A percentile compares a stretch with the other conserved stretches of the same genome.
phyloP scores from a whole-genome alignment of 306 rosid species.

The Citrullus mucosospermus region DNA sequence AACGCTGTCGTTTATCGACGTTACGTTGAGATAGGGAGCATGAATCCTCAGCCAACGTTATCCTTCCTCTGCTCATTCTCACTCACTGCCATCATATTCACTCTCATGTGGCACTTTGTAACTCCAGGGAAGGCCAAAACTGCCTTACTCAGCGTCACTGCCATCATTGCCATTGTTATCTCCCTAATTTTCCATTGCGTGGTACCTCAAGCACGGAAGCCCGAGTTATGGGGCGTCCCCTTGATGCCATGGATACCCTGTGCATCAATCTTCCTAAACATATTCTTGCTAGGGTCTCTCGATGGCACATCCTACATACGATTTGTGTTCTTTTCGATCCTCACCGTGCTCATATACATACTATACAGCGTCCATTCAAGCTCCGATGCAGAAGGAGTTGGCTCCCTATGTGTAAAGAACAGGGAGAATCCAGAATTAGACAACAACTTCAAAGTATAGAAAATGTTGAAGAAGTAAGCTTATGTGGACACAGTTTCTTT shows the following conservation, averaged over 20 bases:
- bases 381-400: constrained; percentile 59
- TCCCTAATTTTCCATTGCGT: constrained; percentile 48
- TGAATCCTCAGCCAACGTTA: constrained; percentile 77
- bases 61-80: constrained; percentile 65
- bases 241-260: constrained; percentile 96
- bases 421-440: constrained; percentile 31
- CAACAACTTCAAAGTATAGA: constrained; percentile 37
- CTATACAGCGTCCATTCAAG: constrained; percentile 91
- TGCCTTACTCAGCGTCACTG: constrained; percentile 36
- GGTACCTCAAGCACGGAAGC: constrained; percentile 73
- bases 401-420: constrained; percentile 36
- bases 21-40: constrained; percentile 52
- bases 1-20: constrained; percentile 82
- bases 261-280: constrained; percentile 58
- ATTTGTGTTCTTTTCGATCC: constrained; percentile 59
- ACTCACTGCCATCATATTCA: constrained; percentile 40
- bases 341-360: constrained; percentile 48
- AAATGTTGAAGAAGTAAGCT: background rate
- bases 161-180: constrained; percentile 31
- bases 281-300: constrained; percentile 61
- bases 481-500: background rate
- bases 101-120: constrained; percentile 56
- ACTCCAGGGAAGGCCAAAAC: constrained; percentile 42
- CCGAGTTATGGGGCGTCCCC: constrained; percentile 93
- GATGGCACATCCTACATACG: constrained; percentile 62